Evolutionary conservation across 768 basidiomycete species (phyloP), one percentile per base, ranked within the genome.

Genomic region (Serpula lacrymans): DNA sequence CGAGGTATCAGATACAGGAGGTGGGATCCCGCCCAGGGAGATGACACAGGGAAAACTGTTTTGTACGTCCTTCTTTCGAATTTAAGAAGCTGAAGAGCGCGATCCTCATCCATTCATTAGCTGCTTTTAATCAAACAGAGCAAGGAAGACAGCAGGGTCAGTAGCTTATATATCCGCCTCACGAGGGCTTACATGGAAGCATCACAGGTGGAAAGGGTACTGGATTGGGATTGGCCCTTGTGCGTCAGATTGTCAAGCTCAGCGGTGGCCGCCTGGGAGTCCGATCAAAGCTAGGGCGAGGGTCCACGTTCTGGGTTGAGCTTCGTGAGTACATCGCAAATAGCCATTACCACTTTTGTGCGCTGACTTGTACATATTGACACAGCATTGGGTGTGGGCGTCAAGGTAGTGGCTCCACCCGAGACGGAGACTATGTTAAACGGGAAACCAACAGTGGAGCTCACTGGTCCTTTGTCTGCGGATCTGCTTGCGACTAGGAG

Each of bases 231-330:
- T 55, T 89, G 14, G 86, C 87, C 2, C 69, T 90, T 5, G 84
- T 88, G 32, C 73, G 85, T 34, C 82, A 84, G 48, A 89, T 90
- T 31, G 84, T 90, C 49, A 84, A 80, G 52, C 62, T 87, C 28
- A 80, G 75, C 36, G 80, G 82, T 29, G 88, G 88, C 14, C 73
- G 87, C 36, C 63, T 88, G 21, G 87, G 82, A n/a, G 73, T 83
- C n/a, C 65, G 62, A 45, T 79, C 77, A 13, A 77, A 80, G 57
- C 64, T 76, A 1, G 74, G 76, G 6, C 68, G 77, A 50, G 92
- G 92, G 12, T 88, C 83, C 25, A 89, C 84, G 26, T 94, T 93
- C 66, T 93, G 90, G 91, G 84, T 89, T 7, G 88, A 89, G 58
- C 60, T 89, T 25, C 83, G 69, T 74, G 54, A 47, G 71, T 42